Evolutionary conservation across 192 early-diverging fungal genomes (phyloP).

Genomic region (Podochytrium sp.): DNA sequence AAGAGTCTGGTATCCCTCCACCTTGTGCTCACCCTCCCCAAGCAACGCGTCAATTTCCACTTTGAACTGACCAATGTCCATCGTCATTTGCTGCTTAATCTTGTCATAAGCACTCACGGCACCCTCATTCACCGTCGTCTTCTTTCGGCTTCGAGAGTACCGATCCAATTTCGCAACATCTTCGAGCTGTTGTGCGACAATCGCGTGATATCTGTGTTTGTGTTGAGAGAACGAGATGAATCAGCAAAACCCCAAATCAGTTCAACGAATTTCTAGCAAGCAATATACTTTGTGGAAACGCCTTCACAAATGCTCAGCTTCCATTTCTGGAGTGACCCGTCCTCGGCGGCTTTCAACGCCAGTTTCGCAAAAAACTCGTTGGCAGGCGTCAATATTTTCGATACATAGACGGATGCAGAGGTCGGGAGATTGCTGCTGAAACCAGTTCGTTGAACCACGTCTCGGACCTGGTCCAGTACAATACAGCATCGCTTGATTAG

Average conservation of each 20-base stretch:
- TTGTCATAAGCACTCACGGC: constrained; percentile 19
- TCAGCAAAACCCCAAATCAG: background rate
- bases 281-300: background rate
- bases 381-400: constrained; percentile 23
- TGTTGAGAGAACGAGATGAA: too few species aligned
- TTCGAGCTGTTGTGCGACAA: constrained; percentile 24
- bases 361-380: constrained; percentile 1
- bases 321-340: background rate
- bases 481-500: constrained; percentile 20
- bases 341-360: background rate
- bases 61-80: constrained; percentile 19
- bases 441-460: constrained; percentile 23
- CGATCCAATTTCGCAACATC: constrained; percentile 22
- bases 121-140: background rate
- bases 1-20: background rate
- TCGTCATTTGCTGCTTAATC: constrained; percentile 12
- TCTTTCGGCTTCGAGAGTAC: constrained; percentile 3
- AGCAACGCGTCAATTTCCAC: background rate
- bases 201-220: background rate
- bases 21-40: background rate
- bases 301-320: constrained; percentile 13
- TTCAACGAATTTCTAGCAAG: background rate
- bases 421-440: constrained; percentile 29
- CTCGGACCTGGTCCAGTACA: constrained; percentile 26
- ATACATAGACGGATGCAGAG: constrained; percentile 21